A percentile compares a stretch with the other conserved stretches of the same genome.
Conservation (phyloP, 441 rosid species). For the Theobroma grandiflorum region DNA sequence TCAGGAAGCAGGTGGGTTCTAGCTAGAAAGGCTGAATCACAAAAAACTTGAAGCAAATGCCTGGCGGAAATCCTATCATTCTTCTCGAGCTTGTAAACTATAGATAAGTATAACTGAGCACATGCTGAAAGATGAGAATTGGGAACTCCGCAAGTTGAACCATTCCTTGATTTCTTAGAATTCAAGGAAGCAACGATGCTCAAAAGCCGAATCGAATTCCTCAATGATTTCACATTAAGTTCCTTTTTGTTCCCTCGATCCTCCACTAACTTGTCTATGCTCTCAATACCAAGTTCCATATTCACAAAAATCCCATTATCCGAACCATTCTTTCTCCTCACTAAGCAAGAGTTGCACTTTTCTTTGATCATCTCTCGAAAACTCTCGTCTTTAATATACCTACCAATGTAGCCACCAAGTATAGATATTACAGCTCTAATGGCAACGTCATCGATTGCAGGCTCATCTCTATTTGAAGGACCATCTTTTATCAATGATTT, state of each 20-base stretch:
- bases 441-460: conserved; percentile 54
- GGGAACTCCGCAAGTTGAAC: conserved; percentile 55
- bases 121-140: conserved; percentile 64
- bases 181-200: conserved; percentile 54
- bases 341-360: conserved; percentile 49
- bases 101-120: conserved; percentile 61
- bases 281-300: conserved; percentile 49
- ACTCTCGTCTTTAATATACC: conserved; percentile 48
- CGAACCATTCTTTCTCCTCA: conserved; percentile 28
- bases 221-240: conserved; percentile 33
- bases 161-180: conserved; percentile 40
- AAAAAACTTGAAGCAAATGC: conserved; percentile 66
- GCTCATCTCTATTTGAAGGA: conserved; percentile 35
- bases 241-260: conserved; percentile 36
- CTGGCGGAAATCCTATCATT: conserved; percentile 53
- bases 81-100: conserved; percentile 64
- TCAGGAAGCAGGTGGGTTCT: conserved; percentile 70
- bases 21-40: conserved; percentile 60
- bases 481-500: conserved; percentile 13
- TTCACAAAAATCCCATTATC: conserved; percentile 41
- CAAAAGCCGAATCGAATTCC: conserved; percentile 46
- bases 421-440: conserved; percentile 56
- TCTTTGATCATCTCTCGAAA: conserved; percentile 47
- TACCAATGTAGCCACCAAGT: conserved; percentile 59
- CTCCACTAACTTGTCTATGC: conserved; percentile 47